Conservation (phyloP, 495 filamentous ascomycete species). For the Cudoniella acicularis region DNA sequence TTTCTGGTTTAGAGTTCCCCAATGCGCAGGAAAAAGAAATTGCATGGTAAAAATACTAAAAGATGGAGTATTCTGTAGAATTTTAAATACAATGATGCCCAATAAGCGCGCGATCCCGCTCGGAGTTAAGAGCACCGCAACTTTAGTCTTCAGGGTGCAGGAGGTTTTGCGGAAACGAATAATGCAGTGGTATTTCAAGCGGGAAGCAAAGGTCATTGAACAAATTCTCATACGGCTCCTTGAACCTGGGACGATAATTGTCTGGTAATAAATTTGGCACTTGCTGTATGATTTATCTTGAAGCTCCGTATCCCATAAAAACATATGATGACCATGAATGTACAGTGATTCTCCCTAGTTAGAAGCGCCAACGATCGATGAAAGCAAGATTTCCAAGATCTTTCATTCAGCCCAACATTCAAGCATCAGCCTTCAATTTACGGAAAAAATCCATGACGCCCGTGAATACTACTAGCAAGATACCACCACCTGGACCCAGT, state of each 20-base stretch:
- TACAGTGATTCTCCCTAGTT: background rate
- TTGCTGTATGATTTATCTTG: background rate
- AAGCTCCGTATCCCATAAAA: background rate
- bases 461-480: slow-evolving; percentile 89
- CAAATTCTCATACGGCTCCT: too few relatives aligned
- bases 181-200: too few relatives aligned
- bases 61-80: too few relatives aligned
- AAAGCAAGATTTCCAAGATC: background rate
- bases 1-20: too few relatives aligned
- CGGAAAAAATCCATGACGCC: slow-evolving; percentile 88
- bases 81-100: too few relatives aligned
- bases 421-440: slow-evolving; percentile 28
- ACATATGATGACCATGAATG: background rate
- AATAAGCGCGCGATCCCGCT: too few relatives aligned
- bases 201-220: too few relatives aligned
- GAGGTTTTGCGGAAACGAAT: too few relatives aligned
- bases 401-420: background rate
- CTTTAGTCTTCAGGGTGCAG: too few relatives aligned
- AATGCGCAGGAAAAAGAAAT: too few relatives aligned
- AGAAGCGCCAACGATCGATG: background rate
- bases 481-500: slow-evolving; percentile 85
- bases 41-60: too few relatives aligned
- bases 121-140: too few relatives aligned
- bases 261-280: background rate
- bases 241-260: background rate